phyloP scores from a whole-genome alignment of 108 stramenopile species.

The Cyclotella choctawhatcheeana region DNA sequence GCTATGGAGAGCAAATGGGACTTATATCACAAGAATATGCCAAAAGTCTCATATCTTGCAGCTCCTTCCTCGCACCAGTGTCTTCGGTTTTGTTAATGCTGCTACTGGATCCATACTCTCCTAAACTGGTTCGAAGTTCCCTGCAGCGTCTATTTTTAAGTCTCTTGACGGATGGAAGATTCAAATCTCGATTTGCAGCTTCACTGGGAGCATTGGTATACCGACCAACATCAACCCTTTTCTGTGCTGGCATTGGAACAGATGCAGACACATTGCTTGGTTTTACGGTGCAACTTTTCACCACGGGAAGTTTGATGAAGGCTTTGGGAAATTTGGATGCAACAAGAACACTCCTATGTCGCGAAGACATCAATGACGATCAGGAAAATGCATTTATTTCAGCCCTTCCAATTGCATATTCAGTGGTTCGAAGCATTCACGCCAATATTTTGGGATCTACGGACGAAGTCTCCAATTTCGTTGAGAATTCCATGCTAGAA shows the following conservation, averaged over 20 bases:
- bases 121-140: conserved; percentile 77
- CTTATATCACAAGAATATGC: conserved; percentile 66
- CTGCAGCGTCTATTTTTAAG: conserved; percentile 81
- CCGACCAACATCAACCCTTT: conserved; percentile 80
- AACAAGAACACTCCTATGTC: conserved; percentile 67
- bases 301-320: conserved; percentile 85
- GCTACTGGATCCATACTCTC: conserved; percentile 88
- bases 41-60: conserved; percentile 66
- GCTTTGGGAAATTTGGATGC: conserved; percentile 79
- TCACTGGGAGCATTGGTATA: conserved; percentile 85
- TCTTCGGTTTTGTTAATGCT: conserved; percentile 77
- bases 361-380: conserved; percentile 60
- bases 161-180: conserved; percentile 79
- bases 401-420: conserved; percentile 78
- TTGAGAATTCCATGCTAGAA: conserved; percentile 49
- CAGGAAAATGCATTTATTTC: conserved; percentile 56
- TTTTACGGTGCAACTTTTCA: conserved; percentile 93
- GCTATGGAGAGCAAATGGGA: conserved; percentile 33
- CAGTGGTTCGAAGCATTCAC: conserved; percentile 83
- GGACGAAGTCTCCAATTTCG: conserved; percentile 61
- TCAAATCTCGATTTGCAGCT: conserved; percentile 87
- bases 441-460: conserved; percentile 85
- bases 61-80: conserved; percentile 78
- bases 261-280: conserved; percentile 85
- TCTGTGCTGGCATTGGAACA: conserved; percentile 91